These are phyloP conservation scores for Podaxis sp. DNA, from an alignment of 768 basidiomycete species.

Conservation along the genomic window DNA sequence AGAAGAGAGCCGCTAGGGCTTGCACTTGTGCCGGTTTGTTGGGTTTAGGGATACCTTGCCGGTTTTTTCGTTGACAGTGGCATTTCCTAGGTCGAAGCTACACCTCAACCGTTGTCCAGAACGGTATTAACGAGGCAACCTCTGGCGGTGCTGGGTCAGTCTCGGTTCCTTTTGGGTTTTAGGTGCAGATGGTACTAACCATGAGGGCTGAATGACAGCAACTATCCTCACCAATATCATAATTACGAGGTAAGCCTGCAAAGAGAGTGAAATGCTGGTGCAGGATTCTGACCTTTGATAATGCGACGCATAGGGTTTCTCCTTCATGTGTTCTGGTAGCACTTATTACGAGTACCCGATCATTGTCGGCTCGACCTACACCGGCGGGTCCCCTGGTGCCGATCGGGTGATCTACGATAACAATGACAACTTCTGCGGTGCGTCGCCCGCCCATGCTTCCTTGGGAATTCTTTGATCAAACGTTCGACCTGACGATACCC, in stretches of 20 bases:
- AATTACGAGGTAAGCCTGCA: background rate
- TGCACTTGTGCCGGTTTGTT: conserved; percentile 10
- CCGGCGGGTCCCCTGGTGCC: background rate
- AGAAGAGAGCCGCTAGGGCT: background rate
- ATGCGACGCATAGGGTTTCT: background rate
- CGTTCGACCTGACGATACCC: background rate
- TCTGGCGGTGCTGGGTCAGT: background rate
- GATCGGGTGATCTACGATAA: background rate
- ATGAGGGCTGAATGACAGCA: background rate
- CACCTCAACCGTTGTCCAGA: background rate
- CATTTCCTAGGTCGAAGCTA: background rate
- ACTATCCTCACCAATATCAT: background rate
- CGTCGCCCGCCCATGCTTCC: background rate
- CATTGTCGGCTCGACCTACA: background rate
- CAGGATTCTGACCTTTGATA: background rate
- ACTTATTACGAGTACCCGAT: background rate
- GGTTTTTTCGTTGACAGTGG: background rate
- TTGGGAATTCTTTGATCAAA: background rate
- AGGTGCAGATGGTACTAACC: background rate
- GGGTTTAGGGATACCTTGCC: background rate
- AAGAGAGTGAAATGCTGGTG: background rate
- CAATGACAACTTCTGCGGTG: background rate
- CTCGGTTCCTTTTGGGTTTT: background rate
- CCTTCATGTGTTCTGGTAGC: background rate
- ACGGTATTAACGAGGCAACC: background rate